Evolutionary conservation across 805 yeast genomes (phyloP), one percentile per base, ranked within the genome.

Genomic region (Metschnikowia rubicola): DNA sequence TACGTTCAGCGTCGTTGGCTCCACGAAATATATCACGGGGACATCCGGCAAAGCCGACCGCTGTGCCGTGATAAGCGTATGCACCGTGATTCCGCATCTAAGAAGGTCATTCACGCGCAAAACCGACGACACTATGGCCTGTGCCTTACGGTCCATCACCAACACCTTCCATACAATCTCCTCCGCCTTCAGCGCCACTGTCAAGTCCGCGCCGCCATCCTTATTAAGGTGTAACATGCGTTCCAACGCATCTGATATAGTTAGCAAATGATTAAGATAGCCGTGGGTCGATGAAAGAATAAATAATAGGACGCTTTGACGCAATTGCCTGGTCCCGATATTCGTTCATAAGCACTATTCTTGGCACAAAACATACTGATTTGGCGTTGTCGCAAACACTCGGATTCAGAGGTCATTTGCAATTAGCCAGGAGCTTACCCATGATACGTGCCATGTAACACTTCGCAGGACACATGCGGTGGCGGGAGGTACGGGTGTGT

Each of bases 11-110:
- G 77, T 71, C 0, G 94, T 86, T 6, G 99, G 98, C 48, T 86
- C 86, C 31, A 94, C 85, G 58, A 94, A 92, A 67, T 94, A 94
- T 39, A 94, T 80, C 3, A 83, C 98, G 0, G 98, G 97, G 11
- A 92, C 98, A 59, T 94, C 99, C 1, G 96, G 91, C 43, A 94
- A 74, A 1, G 92, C 78, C n/a, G 91, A 80, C 51, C 99, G 75
- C 48, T 78, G 80, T 39, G 89, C 75, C 46, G 74, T 74, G 45
- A 92, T 81, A 41, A 86, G 67, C 49, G 92, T 76, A 62, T 94
- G 98, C 59, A 90, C 84, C 0, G 99, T 94, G 47, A 94, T 84
- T 9, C 99, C 99, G 61, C 88, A 87, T 55, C 85, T 81, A 56
- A 94, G 75, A 55, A 94, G 73, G 64, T 95, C 99, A 58, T 89